These are phyloP conservation scores for Venustampulla echinocandica DNA, from an alignment of 495 filamentous ascomycete genomes.

Conservation along the genomic window DNA sequence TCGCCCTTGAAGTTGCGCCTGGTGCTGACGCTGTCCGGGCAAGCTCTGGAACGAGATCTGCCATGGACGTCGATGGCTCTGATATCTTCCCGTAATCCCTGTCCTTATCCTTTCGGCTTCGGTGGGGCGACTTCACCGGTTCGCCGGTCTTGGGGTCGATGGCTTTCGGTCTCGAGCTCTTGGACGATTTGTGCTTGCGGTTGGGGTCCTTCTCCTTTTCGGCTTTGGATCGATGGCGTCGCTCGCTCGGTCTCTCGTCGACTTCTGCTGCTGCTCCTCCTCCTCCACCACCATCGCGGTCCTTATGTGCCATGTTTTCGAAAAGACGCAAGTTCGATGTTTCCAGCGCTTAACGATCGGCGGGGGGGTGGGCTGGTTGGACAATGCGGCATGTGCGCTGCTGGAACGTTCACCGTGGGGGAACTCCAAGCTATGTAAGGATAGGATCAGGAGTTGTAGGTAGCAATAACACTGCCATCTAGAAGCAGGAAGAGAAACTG, in stretches of 20 bases:
- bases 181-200: constrained; percentile 20
- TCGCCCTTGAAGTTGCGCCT: constrained; percentile 39
- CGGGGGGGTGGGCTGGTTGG: constrained; percentile 3
- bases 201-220: constrained; percentile 21
- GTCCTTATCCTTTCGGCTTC: constrained; percentile 18
- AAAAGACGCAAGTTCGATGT: constrained; percentile 3
- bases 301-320: constrained; percentile 19
- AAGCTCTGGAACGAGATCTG: constrained; percentile 42
- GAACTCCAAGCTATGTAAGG: background rate
- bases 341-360: constrained; percentile 15
- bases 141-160: constrained; percentile 24
- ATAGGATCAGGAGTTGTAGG: background rate
- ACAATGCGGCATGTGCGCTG: constrained; percentile 1
- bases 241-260: constrained; percentile 22
- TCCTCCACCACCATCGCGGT: constrained; percentile 15
- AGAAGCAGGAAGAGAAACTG: no score
- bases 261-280: no score
- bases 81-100: constrained; percentile 12
- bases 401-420: background rate
- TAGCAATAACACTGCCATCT: no score
- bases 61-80: constrained; percentile 17
- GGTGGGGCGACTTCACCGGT: constrained; percentile 13
- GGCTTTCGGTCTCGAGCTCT: constrained; percentile 19
- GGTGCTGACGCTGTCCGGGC: constrained; percentile 28
- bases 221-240: constrained; percentile 17